Conservation (phyloP, 163 green algal genomes). For the Prototheca stagnorum region DNA sequence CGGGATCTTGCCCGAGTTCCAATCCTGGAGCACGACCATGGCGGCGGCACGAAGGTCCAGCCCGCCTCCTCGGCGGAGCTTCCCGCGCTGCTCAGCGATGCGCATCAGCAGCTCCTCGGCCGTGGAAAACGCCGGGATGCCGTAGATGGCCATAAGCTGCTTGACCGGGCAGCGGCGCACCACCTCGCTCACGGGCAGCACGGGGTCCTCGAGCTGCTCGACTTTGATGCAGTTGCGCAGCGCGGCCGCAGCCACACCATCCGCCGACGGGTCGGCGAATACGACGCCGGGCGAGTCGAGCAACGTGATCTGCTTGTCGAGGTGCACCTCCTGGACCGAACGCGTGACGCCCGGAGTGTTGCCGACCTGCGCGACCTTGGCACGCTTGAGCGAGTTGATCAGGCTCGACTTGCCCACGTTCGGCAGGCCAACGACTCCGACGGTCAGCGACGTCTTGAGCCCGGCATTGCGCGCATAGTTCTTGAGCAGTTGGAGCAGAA, state of each 20-base stretch:
- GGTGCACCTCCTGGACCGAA: constrained; percentile 72
- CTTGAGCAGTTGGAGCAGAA: constrained; percentile 91
- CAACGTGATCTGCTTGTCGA: constrained; percentile 89
- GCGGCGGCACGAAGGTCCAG: constrained; percentile 42
- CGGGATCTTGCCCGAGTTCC: constrained; percentile 82
- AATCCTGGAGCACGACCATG: constrained; percentile 66
- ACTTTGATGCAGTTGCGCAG: constrained; percentile 81
- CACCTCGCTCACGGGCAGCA: constrained; percentile 66
- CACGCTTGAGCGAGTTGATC: constrained; percentile 97
- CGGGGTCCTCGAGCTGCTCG: constrained; percentile 66
- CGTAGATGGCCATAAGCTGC: constrained; percentile 82
- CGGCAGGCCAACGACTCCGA: constrained; percentile 85
- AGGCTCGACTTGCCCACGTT: constrained; percentile 96
- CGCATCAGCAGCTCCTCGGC: constrained; percentile 79
- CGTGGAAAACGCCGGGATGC: constrained; percentile 37
- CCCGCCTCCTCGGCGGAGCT: constrained; percentile 59
- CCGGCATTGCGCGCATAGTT: constrained; percentile 73
- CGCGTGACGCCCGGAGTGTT: constrained; percentile 79
- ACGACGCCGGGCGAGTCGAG: constrained; percentile 86
- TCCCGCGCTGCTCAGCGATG: constrained; percentile 57
- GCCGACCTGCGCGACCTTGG: constrained; percentile 66
- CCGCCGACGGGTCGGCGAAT: constrained; percentile 40
- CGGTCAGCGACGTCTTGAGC: constrained; percentile 84
- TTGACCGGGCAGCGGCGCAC: constrained; percentile 60
- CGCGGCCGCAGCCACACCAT: constrained; percentile 43